A percentile compares a stretch with the other conserved stretches of the same genome.
Evolutionary conservation across 805 yeast genomes (phyloP).

Genomic region (Sporopachydermia lactativora): DNA sequence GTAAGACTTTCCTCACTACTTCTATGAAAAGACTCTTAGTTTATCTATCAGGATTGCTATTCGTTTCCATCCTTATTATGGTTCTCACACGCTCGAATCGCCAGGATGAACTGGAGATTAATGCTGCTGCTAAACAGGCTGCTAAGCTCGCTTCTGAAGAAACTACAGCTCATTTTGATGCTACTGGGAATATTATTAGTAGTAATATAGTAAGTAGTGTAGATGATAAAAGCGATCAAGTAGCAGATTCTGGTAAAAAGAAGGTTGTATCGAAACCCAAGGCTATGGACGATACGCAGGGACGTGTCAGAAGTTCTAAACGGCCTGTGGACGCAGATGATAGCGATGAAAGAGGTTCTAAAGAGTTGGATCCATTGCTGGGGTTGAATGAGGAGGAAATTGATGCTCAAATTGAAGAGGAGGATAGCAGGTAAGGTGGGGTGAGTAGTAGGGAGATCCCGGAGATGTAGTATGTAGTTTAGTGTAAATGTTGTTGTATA

Average conservation of each 20-base stretch:
- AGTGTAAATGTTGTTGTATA: too few relatives aligned
- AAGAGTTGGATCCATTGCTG: conserved; percentile 1
- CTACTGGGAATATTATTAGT: background rate
- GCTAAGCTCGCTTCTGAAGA: too few relatives aligned
- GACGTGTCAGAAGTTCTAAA: background rate
- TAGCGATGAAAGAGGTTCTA: background rate
- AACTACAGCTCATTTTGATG: background rate
- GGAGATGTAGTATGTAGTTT: too few relatives aligned
- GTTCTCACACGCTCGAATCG: background rate
- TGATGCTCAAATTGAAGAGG: background rate
- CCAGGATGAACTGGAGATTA: background rate
- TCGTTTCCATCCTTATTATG: background rate
- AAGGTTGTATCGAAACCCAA: background rate
- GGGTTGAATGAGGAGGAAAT: background rate
- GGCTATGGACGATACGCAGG: background rate
- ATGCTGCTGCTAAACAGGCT: too few relatives aligned
- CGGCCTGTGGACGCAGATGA: background rate
- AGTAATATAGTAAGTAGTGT: background rate
- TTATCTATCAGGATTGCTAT: background rate
- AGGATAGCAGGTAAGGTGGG: background rate
- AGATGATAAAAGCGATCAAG: background rate
- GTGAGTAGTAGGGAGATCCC: too few relatives aligned
- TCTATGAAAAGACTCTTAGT: background rate
- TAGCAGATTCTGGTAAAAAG: background rate
- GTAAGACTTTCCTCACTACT: conserved; percentile 1